Evolutionary conservation across 805 yeast species (phyloP).

Genomic region (Yamadazyma laniorum): DNA sequence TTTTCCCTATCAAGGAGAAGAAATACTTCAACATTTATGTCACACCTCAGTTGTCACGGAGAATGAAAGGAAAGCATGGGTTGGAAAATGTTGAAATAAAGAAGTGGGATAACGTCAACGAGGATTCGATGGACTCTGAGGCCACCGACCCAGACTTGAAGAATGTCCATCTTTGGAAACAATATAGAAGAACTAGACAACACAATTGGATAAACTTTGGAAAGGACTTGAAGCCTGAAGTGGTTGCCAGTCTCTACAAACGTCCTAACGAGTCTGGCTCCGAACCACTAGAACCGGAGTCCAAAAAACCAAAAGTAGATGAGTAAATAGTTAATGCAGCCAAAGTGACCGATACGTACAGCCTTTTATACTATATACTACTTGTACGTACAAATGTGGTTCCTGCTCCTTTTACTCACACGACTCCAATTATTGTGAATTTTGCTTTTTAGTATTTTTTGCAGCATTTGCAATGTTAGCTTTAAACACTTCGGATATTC

Average conservation of each 20-base stretch:
- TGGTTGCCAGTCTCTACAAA: neutral
- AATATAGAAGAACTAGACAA: constrained; percentile 22
- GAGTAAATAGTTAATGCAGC: no score
- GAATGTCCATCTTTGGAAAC: constrained; percentile 34
- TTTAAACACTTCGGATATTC: no score
- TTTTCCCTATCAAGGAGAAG: constrained; percentile 31
- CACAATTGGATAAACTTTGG: constrained; percentile 29
- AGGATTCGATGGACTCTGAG: constrained; percentile 9
- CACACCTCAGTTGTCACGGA: constrained; percentile 42
- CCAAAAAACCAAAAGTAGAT: no score
- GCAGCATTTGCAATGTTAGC: no score
- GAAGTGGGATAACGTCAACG: constrained; percentile 8
- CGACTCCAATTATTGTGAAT: no score
- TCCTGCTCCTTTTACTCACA: no score
- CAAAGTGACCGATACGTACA: no score
- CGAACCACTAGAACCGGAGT: no score
- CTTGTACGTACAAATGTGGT: no score
- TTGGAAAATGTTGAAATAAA: constrained; percentile 19
- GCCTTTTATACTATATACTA: no score
- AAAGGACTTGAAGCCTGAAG: constrained; percentile 8
- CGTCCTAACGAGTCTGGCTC: no score
- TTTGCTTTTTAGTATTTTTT: no score
- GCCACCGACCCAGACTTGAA: constrained; percentile 21
- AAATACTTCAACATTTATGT: constrained; percentile 41
- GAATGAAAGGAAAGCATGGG: constrained; percentile 37